phyloP scores from a whole-genome alignment of 164 flowering plant genomes.

The Kalanchoe fedtschenkoi region DNA sequence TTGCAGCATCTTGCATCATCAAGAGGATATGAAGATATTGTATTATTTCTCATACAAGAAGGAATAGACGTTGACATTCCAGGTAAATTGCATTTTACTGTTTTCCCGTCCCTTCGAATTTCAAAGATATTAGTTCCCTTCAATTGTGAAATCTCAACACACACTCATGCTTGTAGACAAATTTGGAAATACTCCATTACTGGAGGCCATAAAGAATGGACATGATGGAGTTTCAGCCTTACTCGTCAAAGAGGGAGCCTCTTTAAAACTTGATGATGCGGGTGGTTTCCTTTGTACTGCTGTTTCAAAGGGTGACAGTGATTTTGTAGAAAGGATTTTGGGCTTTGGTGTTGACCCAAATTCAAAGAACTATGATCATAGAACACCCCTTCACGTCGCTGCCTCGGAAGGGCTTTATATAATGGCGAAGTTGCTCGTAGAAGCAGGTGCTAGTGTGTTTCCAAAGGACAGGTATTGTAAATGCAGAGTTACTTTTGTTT shows the following conservation, averaged over 20 bases:
- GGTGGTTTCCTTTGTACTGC: slow-evolving; percentile 57
- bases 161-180: slow-evolving; percentile 37
- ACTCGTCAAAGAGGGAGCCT: slow-evolving; percentile 59
- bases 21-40: slow-evolving; percentile 58
- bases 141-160: not conserved
- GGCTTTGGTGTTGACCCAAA: slow-evolving; percentile 71
- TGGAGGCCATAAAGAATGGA: slow-evolving; percentile 78
- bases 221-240: slow-evolving; percentile 67
- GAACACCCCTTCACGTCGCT: slow-evolving; percentile 90
- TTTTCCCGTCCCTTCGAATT: too few relatives aligned
- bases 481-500: not conserved
- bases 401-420: slow-evolving; percentile 61
- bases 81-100: slow-evolving; percentile 27
- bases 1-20: slow-evolving; percentile 77
- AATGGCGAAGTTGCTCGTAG: slow-evolving; percentile 63
- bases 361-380: slow-evolving; percentile 65
- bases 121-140: not conserved
- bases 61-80: slow-evolving; percentile 34
- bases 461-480: slow-evolving; percentile 65
- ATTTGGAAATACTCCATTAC: slow-evolving; percentile 73
- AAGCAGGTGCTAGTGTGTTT: slow-evolving; percentile 78
- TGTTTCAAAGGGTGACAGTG: slow-evolving; percentile 61
- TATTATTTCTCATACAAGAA: slow-evolving; percentile 42
- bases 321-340: slow-evolving; percentile 56
- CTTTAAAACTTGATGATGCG: slow-evolving; percentile 45